Evolutionary conservation across 2,329 filamentous ascomycete species (phyloP).

Genomic region (Verticillium albo-atrum): DNA sequence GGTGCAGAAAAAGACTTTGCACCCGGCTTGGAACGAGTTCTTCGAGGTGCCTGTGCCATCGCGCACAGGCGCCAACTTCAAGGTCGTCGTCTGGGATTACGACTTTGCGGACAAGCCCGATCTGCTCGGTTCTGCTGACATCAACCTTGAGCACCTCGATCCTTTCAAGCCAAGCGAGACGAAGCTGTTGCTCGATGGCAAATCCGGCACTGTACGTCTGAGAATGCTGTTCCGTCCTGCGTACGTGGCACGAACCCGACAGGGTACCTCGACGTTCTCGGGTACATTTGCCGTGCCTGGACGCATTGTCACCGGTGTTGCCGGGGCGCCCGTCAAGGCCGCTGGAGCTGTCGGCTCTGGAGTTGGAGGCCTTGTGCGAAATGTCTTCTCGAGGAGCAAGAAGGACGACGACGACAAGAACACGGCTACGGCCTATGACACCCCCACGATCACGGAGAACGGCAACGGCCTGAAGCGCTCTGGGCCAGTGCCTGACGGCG

Average conservation of each 20-base stretch:
- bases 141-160: slow-evolving; percentile 75
- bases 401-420: slow-evolving; percentile 45
- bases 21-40: slow-evolving; percentile 93
- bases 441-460: slow-evolving; percentile 38
- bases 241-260: slow-evolving; percentile 80
- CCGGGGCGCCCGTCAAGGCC: slow-evolving; percentile 90
- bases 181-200: slow-evolving; percentile 74
- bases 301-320: slow-evolving; percentile 77
- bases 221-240: slow-evolving; percentile 89
- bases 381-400: slow-evolving; percentile 65
- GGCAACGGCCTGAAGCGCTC: slow-evolving; percentile 39
- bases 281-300: slow-evolving; percentile 84
- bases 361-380: slow-evolving; percentile 68
- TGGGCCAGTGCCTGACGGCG: slow-evolving; percentile 13
- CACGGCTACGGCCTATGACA: slow-evolving; percentile 25
- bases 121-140: slow-evolving; percentile 71
- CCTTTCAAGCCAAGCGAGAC: slow-evolving; percentile 80
- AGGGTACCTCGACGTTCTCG: slow-evolving; percentile 89
- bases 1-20: slow-evolving; percentile 91
- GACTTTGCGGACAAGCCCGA: slow-evolving; percentile 96
- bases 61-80: slow-evolving; percentile 78
- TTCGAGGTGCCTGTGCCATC: slow-evolving; percentile 83
- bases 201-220: slow-evolving; percentile 78
- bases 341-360: slow-evolving; percentile 76
- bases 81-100: slow-evolving; percentile 85